Conservation (phyloP, 768 basidiomycete species). For the Termitomyces sp. region DNA sequence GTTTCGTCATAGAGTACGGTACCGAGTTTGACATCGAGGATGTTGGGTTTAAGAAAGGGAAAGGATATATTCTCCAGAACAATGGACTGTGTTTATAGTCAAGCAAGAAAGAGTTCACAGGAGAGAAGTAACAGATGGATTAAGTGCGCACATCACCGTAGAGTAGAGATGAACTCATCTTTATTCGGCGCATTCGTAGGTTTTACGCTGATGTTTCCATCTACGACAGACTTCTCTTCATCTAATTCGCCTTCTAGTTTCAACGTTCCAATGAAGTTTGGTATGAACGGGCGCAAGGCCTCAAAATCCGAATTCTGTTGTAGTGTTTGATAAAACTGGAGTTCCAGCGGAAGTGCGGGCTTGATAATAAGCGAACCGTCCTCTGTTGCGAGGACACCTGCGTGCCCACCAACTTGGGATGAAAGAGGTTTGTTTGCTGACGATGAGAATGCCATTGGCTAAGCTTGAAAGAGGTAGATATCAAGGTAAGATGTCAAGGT, state of each 20-base stretch:
- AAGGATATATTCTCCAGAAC: conserved; percentile 83
- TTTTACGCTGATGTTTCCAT: conserved; percentile 13
- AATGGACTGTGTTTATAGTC: conserved; percentile 48
- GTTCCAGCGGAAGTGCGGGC: conserved; percentile 58
- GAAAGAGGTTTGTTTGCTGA: conserved; percentile 11
- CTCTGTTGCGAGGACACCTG: conserved; percentile 63
- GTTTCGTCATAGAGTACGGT: conserved; percentile 77
- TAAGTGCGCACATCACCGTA: neutral
- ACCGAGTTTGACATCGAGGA: conserved; percentile 92
- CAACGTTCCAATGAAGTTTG: conserved; percentile 77
- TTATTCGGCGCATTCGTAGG: conserved; percentile 11
- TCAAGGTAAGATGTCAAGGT: no score
- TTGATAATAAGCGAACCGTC: conserved; percentile 83
- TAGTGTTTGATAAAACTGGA: conserved; percentile 64
- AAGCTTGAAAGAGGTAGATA: neutral
- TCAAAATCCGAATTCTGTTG: conserved; percentile 34
- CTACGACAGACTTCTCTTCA: conserved; percentile 18
- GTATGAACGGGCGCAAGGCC: conserved; percentile 54
- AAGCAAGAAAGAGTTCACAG: neutral
- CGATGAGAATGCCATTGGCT: neutral
- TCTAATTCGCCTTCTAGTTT: conserved; percentile 61
- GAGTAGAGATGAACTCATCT: conserved; percentile 14
- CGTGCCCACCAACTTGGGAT: conserved; percentile 74
- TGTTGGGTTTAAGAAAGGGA: conserved; percentile 73
- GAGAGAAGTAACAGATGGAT: neutral